Conservation (phyloP, 768 basidiomycete genomes). For the Suillus spraguei region DNA sequence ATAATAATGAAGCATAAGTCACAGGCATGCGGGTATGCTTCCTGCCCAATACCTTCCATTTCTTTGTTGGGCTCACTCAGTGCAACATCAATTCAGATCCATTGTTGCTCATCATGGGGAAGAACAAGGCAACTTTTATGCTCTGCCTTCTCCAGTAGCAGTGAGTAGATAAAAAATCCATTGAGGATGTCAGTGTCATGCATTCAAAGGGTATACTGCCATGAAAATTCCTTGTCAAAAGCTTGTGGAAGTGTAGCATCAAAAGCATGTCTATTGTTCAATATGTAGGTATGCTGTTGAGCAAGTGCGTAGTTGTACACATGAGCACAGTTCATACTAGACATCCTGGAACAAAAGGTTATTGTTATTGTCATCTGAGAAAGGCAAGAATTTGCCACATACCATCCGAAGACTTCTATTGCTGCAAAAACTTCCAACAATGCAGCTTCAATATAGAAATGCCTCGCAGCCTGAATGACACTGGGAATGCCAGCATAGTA, state of each 20-base stretch:
- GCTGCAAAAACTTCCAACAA: too few species aligned
- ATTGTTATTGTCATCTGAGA: not conserved
- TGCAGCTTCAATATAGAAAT: too few species aligned
- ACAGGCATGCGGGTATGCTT: constrained; percentile 18
- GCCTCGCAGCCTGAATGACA: too few species aligned
- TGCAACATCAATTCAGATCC: constrained; percentile 1
- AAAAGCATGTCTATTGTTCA: constrained; percentile 9
- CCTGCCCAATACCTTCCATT: constrained; percentile 16
- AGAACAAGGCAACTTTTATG: too few species aligned
- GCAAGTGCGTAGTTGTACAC: constrained; percentile 11
- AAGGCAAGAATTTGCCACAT: not conserved
- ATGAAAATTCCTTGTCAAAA: too few species aligned
- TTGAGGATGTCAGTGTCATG: too few species aligned
- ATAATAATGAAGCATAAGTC: constrained; percentile 15
- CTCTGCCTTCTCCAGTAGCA: too few species aligned
- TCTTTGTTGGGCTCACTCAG: constrained; percentile 12
- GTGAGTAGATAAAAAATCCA: too few species aligned
- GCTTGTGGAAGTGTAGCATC: too few species aligned
- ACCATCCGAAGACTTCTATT: too few species aligned
- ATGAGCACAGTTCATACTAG: constrained; percentile 14
- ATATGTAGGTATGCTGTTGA: constrained; percentile 3
- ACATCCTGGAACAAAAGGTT: constrained; percentile 11
- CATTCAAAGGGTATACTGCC: too few species aligned
- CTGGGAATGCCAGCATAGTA: too few species aligned
- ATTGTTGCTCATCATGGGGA: constrained; percentile 8